Percentiles rank a stretch among this genome's conserved stretches.
Evolutionary conservation across 2,329 filamentous ascomycete genomes (phyloP).

Genomic region (Stagonosporopsis tanaceti): DNA sequence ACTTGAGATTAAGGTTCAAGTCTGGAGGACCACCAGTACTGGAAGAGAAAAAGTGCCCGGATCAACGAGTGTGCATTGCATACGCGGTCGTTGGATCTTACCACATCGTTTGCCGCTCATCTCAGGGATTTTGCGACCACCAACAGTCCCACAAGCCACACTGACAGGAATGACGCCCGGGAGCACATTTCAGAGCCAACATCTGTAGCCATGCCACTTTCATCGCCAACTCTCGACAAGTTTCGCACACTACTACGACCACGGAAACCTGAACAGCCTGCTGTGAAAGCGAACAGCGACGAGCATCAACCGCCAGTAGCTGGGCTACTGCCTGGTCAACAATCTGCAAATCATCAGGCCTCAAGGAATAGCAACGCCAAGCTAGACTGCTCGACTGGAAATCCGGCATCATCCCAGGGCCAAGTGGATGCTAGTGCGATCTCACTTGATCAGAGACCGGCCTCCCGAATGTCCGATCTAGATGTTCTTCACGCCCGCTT

Average conservation of each 20-base stretch:
- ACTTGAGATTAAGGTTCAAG: background rate
- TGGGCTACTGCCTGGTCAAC: background rate
- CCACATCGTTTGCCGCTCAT: background rate
- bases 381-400: background rate
- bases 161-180: background rate
- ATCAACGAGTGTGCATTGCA: background rate
- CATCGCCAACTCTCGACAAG: constrained; percentile 8
- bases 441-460: background rate
- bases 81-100: background rate
- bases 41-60: background rate
- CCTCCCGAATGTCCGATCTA: constrained; percentile 8
- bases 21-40: background rate
- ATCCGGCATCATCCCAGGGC: background rate
- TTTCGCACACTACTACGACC: constrained; percentile 13
- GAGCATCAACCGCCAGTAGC: constrained; percentile 1
- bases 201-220: constrained; percentile 6
- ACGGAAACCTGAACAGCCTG: constrained; percentile 1
- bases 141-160: background rate
- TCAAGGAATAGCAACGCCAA: background rate
- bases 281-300: background rate
- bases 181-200: background rate
- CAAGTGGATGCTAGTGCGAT: background rate
- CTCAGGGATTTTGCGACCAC: background rate
- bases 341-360: background rate
- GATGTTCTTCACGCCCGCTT: constrained; percentile 15